Conservation (phyloP, 1,284 basidiomycete genomes). For the Neolentinus lepideus region DNA sequence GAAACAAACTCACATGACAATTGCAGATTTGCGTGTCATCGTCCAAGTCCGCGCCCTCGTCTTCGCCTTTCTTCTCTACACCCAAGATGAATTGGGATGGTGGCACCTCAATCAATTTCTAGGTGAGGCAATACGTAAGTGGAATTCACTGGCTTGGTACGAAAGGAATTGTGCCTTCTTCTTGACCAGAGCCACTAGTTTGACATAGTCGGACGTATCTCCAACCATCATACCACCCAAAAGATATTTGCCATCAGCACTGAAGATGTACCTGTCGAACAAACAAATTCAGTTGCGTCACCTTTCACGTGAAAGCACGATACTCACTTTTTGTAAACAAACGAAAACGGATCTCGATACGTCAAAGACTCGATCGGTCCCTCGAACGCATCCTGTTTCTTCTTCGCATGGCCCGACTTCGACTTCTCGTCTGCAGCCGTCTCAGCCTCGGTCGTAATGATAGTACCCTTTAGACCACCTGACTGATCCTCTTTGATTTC, state of each 20-base stretch:
- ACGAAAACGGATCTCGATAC: constrained; percentile 68
- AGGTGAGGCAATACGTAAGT: constrained; percentile 5
- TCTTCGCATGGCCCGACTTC: constrained; percentile 18
- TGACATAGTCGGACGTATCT: constrained; percentile 65
- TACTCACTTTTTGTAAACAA: constrained; percentile 62
- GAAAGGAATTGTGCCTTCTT: constrained; percentile 47
- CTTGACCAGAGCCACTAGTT: constrained; percentile 65
- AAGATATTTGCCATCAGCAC: constrained; percentile 66
- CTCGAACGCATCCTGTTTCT: constrained; percentile 19
- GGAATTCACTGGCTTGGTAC: too few species aligned
- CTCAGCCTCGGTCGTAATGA: not conserved
- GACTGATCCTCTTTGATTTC: constrained; percentile 6
- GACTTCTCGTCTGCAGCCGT: constrained; percentile 10
- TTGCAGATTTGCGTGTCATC: constrained; percentile 69
- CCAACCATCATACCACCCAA: constrained; percentile 82
- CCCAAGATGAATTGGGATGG: constrained; percentile 67
- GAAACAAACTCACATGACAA: constrained; percentile 38
- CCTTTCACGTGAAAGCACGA: not conserved
- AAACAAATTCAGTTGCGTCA: not conserved
- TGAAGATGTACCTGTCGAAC: constrained; percentile 52
- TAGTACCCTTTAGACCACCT: not conserved
- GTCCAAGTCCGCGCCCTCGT: constrained; percentile 60
- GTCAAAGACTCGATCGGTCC: constrained; percentile 56
- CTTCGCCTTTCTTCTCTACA: constrained; percentile 38
- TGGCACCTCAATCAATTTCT: constrained; percentile 59